These are phyloP conservation scores for Trichoderma sp. DNA, from an alignment of 2,329 filamentous ascomycete genomes.

Conservation along the genomic window DNA sequence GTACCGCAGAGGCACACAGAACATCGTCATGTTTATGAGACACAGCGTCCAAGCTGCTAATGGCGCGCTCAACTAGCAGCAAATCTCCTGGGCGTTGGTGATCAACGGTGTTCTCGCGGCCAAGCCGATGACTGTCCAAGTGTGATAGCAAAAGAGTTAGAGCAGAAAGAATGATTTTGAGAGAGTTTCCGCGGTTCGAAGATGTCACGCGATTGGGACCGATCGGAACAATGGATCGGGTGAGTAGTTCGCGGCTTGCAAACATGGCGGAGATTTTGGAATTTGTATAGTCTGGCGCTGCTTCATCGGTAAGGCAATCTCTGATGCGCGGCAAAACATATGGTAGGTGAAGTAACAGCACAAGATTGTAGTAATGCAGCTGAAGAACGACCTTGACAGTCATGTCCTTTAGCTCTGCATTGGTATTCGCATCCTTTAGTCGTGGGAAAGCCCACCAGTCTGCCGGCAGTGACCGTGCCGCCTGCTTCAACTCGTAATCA, in stretches of 20 bases:
- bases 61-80: background rate
- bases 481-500: slow-evolving; percentile 33
- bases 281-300: background rate
- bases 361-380: slow-evolving; percentile 37
- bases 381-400: slow-evolving; percentile 36
- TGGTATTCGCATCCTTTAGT: slow-evolving; percentile 25
- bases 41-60: background rate
- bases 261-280: background rate
- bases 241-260: background rate
- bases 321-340: slow-evolving; percentile 31
- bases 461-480: slow-evolving; percentile 31
- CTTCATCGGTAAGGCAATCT: background rate
- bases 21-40: background rate
- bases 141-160: background rate
- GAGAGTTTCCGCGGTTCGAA: background rate
- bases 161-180: background rate
- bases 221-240: background rate
- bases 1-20: background rate
- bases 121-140: background rate
- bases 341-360: slow-evolving; percentile 41
- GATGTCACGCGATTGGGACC: background rate
- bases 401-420: slow-evolving; percentile 26
- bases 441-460: slow-evolving; percentile 38
- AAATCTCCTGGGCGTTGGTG: background rate
- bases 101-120: background rate